Percentiles rank a stretch among this genome's conserved stretches.
These are phyloP conservation scores for Kalanchoe fedtschenkoi DNA, from an alignment of 164 flowering plant genomes.

Conservation along the genomic window DNA sequence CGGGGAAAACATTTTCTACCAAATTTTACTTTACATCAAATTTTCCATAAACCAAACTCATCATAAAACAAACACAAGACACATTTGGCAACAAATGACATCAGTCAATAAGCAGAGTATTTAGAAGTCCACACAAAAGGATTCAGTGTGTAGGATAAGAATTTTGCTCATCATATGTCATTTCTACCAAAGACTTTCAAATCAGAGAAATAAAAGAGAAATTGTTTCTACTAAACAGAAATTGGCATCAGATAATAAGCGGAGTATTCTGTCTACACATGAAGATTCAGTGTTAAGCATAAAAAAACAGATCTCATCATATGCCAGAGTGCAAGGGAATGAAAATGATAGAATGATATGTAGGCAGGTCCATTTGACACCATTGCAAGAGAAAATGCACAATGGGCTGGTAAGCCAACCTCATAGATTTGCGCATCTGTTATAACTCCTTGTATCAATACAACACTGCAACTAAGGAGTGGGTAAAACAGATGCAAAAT, in stretches of 20 bases:
- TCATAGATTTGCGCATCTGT: constrained; percentile 31
- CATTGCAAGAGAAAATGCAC: constrained; percentile 31
- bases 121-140: constrained; percentile 11
- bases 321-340: constrained; percentile 19
- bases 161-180: constrained; percentile 22
- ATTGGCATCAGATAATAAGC: constrained; percentile 52
- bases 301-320: constrained; percentile 34
- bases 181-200: not conserved
- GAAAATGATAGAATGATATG: constrained; percentile 4
- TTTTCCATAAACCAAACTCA: too few species aligned
- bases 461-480: constrained; percentile 18
- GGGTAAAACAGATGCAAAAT: too few species aligned
- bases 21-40: too few species aligned
- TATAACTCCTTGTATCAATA: constrained; percentile 32
- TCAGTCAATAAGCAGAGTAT: constrained; percentile 22
- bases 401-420: constrained; percentile 70
- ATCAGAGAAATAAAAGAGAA: not conserved
- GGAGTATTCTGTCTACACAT: constrained; percentile 33
- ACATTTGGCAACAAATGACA: constrained; percentile 13
- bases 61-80: too few species aligned
- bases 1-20: too few species aligned
- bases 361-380: constrained; percentile 62
- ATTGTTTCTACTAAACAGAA: not conserved
- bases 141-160: constrained; percentile 29
- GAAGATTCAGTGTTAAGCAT: constrained; percentile 48